Evolutionary conservation across 139 green algal species (phyloP).

Genomic region (Coelastrella sp.): DNA sequence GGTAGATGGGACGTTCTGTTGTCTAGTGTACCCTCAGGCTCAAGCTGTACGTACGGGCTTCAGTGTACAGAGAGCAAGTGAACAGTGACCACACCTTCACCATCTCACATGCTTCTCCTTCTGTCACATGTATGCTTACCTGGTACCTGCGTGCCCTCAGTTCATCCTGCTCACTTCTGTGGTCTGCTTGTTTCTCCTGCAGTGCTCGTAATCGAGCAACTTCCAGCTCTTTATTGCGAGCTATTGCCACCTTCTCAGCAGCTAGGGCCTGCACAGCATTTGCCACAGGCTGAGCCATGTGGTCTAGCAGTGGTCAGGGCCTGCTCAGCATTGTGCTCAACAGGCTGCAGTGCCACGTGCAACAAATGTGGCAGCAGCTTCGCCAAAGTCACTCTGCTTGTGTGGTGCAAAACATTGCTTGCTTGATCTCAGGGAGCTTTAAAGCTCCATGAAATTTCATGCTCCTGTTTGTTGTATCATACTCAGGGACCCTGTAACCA

Average conservation of each 20-base stretch:
- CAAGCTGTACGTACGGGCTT: too few species aligned
- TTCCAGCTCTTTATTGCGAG: slow-evolving; percentile 87
- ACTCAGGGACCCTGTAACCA: not conserved
- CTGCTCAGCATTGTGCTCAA: not conserved
- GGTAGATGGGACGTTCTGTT: too few species aligned
- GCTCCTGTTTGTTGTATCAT: not conserved
- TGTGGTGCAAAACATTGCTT: too few species aligned
- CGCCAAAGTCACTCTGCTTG: too few species aligned
- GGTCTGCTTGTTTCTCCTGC: slow-evolving; percentile 86
- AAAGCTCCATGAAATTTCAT: not conserved
- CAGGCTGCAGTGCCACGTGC: not conserved
- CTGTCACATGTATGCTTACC: not conserved
- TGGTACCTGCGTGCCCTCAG: slow-evolving; percentile 79
- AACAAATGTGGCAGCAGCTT: too few species aligned
- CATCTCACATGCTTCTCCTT: not conserved
- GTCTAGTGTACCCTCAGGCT: too few species aligned
- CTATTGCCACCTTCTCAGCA: slow-evolving; percentile 78
- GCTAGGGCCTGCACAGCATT: slow-evolving; percentile 54
- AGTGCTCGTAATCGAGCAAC: slow-evolving; percentile 82
- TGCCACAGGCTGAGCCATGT: too few species aligned
- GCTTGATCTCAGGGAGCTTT: too few species aligned
- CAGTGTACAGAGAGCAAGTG: too few species aligned
- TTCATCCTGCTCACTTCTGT: slow-evolving; percentile 87
- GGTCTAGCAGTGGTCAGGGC: not conserved
- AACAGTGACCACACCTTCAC: not conserved